These are phyloP conservation scores for Alloascoidea africana DNA, from an alignment of 805 yeast species.

Conservation along the genomic window DNA sequence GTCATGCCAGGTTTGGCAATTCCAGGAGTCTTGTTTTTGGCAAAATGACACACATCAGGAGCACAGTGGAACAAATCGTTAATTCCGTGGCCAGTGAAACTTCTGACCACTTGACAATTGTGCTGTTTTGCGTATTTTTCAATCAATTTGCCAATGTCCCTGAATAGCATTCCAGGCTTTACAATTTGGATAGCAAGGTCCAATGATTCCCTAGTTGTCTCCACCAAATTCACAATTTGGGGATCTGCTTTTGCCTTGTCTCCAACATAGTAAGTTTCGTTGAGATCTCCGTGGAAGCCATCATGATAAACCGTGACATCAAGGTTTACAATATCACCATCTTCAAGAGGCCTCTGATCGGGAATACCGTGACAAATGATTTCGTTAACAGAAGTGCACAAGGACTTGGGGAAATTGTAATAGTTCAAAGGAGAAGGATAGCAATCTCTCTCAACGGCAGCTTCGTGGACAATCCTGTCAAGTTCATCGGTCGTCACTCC, in stretches of 20 bases:
- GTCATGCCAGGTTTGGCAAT: conserved; percentile 92
- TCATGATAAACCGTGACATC: conserved; percentile 77
- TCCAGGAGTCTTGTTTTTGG: conserved; percentile 85
- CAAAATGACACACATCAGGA: conserved; percentile 91
- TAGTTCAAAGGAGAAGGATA: conserved; percentile 95
- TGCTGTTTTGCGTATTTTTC: conserved; percentile 74
- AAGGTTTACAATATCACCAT: conserved; percentile 88
- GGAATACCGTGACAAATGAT: conserved; percentile 97
- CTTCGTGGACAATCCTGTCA: conserved; percentile 76
- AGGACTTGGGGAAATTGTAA: conserved; percentile 82
- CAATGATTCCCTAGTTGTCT: conserved; percentile 77
- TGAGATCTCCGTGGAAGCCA: conserved; percentile 89
- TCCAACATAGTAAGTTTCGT: conserved; percentile 95
- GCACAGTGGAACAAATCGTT: conserved; percentile 79
- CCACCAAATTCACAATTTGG: conserved; percentile 79
- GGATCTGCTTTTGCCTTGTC: conserved; percentile 68
- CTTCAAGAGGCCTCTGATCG: conserved; percentile 71
- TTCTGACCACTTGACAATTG: conserved; percentile 73
- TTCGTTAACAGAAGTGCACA: conserved; percentile 91
- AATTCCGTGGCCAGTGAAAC: conserved; percentile 91
- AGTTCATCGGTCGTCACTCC: conserved; percentile 91
- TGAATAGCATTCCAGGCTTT: conserved; percentile 84
- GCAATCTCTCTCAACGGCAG: conserved; percentile 74
- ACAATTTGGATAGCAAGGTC: conserved; percentile 72
- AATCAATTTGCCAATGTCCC: conserved; percentile 75